Base-by-base conservation (phyloP, 2,329 filamentous ascomycete genomes). In the Aspergillus caelatus region DNA sequence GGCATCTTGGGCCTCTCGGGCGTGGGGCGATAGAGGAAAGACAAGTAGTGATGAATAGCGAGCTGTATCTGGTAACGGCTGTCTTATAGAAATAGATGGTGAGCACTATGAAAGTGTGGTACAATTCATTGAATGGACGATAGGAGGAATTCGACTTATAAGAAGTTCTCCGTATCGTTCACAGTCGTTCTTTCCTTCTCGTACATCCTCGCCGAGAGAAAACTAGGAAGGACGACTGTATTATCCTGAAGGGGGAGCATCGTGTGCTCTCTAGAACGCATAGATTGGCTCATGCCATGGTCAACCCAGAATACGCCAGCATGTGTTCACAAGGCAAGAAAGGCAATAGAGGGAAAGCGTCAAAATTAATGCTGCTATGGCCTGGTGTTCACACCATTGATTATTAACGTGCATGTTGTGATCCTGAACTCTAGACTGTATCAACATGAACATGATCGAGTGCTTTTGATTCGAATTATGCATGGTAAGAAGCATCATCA, bases 391-490 rank as follows among this genome's bases (percentile, higher is more conserved):
- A 28, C 46, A 50, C 26, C 26, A 26, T 50, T 30, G 12, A 50
- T 30, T 28, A 30, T 30, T 9, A 50, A 50, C 32, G 26, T 26
- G 16, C 23, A 28, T 50, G 14, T 30, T 59, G 43, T 21, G 28
- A 50, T 45, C 34, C 48, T n/a, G 48, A 32, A 34, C 9, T 52
- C 28, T 30, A 52, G 16, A 7, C 28, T 52, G 8, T 32, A 52
- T 52, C 11, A 48, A 48, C 43, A 48, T 12, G 21, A 28, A 52
- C 28, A 52, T 28, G 30, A 34, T 52, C 28, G 28, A n/a, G 28
- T 52, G 48, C 48, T 52, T 52, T 52, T 52, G 48, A 52, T 52
- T 52, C 19, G 48, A 52, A 52, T 52, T 60, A 60, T 60, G 46
- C 48, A 28, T 36, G 46, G 45, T 32, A 52, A 54, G 53, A 16